phyloP scores from a whole-genome alignment of 225 moss, liverwort and hornwort genomes.

The Marchantia polymorpha region DNA sequence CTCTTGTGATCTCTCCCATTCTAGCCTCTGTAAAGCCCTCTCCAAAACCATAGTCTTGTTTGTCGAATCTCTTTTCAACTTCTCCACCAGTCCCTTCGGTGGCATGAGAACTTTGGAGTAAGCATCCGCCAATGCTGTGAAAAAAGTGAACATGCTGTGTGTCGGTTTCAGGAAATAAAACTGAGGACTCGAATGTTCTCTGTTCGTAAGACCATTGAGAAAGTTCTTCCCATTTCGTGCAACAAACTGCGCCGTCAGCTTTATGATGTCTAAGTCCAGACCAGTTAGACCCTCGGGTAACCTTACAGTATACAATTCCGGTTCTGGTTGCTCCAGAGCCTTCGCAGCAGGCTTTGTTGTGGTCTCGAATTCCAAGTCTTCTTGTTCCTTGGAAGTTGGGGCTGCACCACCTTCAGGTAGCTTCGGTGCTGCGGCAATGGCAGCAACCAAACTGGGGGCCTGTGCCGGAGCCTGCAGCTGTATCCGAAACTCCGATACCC shows the following conservation, averaged over 20 bases:
- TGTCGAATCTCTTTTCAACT: slow-evolving; percentile 63
- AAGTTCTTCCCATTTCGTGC: slow-evolving; percentile 96
- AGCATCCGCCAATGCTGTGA: slow-evolving; percentile 90
- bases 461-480: slow-evolving; percentile 69
- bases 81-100: slow-evolving; percentile 81
- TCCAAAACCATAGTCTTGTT: slow-evolving; percentile 88
- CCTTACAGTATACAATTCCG: slow-evolving; percentile 79
- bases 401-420: slow-evolving; percentile 60
- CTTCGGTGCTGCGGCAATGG: slow-evolving; percentile 41
- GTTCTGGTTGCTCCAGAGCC: slow-evolving; percentile 83
- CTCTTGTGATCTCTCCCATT: slow-evolving; percentile 96
- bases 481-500: slow-evolving; percentile 81
- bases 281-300: slow-evolving; percentile 69
- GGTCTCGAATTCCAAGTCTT: slow-evolving; percentile 40
- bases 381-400: slow-evolving; percentile 45
- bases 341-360: slow-evolving; percentile 60
- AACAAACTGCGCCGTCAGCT: slow-evolving; percentile 93
- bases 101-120: slow-evolving; percentile 97
- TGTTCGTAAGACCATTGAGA: slow-evolving; percentile 80
- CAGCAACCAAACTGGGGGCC: slow-evolving; percentile 29
- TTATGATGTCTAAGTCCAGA: slow-evolving; percentile 89
- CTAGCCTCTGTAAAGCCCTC: slow-evolving; percentile 78
- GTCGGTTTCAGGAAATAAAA: slow-evolving; percentile 94
- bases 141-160: slow-evolving; percentile 99
- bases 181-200: slow-evolving; percentile 91